Percentiles rank a stretch among this genome's conserved stretches.
Conservation (phyloP, 371 early-diverging fungal genomes). For the Rhizomucor miehei region DNA sequence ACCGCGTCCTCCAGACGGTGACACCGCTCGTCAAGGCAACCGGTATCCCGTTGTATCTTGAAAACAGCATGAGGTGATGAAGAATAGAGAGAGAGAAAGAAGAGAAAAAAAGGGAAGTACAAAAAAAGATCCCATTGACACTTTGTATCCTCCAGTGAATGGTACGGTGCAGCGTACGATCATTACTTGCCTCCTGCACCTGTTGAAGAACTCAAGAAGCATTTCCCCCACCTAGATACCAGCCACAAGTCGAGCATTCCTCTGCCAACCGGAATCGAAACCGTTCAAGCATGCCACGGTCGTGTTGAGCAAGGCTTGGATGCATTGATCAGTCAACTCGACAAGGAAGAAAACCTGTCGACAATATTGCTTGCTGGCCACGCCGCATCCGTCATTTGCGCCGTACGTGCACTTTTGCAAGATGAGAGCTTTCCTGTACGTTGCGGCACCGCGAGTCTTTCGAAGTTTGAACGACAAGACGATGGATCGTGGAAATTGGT, state of each 20-base stretch:
- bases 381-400: constrained; percentile 37
- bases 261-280: constrained; percentile 23
- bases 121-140: not conserved
- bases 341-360: constrained; percentile 14
- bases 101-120: too few species aligned
- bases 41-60: constrained; percentile 23
- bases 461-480: constrained; percentile 24
- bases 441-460: constrained; percentile 28
- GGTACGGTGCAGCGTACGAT: constrained; percentile 31
- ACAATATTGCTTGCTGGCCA: constrained; percentile 31
- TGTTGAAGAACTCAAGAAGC: constrained; percentile 15
- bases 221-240: constrained; percentile 25
- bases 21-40: constrained; percentile 23
- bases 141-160: too few species aligned
- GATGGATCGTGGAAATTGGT: constrained; percentile 23
- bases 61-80: constrained; percentile 36
- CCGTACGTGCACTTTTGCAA: constrained; percentile 28
- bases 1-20: constrained; percentile 33
- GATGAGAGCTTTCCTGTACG: constrained; percentile 21
- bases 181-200: constrained; percentile 28
- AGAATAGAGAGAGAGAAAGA: too few species aligned
- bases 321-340: constrained; percentile 18
- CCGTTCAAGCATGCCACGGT: constrained; percentile 22
- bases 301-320: constrained; percentile 30
- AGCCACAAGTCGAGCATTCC: constrained; percentile 22